Evolutionary conservation across 2,329 filamentous ascomycete species (phyloP), one percentile per base, ranked within the genome.

Genomic region (Epichloe festucae): DNA sequence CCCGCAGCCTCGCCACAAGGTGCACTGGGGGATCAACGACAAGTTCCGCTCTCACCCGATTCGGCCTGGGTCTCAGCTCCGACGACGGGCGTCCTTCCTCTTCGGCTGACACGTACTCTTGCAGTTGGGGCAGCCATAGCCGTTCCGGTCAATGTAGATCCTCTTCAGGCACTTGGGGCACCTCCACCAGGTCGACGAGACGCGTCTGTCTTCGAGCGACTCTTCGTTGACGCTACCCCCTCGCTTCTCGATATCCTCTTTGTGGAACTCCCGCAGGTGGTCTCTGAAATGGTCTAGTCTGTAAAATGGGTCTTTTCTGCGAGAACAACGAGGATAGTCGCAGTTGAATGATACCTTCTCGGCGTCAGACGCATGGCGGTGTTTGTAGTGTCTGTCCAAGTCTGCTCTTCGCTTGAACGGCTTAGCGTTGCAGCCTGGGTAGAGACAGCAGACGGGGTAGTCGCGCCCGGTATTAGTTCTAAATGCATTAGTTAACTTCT

Each of bases 201-300:
- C 59, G 49, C 67, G 65, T 53, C 73, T 68, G 46, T 60, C 64
- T 10, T 67, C 59, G 45, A 69, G 58, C 70, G 70, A 73, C 54
- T 65, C 66, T 39, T 65, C 63, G 41, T 63, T 60, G 52, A 63
- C 55, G 48, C 62, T 57, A 21, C 62, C 62, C 31, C 71, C 70
- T 17, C 74, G 71, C 65, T 74, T 74, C 57, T 69, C 65, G 36
- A 78, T 69, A 54, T 79, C 75, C 58, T 81, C 78, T 51, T 68
- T 67, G 67, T 81, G 78, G 55, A 68, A 77, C 45, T 76, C 71
- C 35, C 78, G 71, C 39, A 78, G 69, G 60, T 81, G 78, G 52
- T 79, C 76, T 39, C 77, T 70, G 59, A 72, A 78, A 63, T 81
- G 78, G 55, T 81, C 78, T 35, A 73, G 70, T 36, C 78, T 71